Conservation (phyloP, 139 green algal genomes). For the Bryopsis sp. region DNA sequence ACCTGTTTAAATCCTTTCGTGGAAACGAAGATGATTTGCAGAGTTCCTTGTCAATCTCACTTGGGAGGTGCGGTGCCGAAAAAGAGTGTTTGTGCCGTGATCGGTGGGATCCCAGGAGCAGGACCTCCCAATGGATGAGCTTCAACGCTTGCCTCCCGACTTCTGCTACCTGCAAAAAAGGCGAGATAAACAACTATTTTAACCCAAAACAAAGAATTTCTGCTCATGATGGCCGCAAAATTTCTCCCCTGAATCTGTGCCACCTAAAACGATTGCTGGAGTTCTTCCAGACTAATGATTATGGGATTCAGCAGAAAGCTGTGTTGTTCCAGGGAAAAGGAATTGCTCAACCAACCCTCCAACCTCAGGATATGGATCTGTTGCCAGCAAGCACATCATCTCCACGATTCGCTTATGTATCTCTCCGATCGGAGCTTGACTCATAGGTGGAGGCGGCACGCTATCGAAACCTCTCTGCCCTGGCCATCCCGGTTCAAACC, state of each 20-base stretch:
- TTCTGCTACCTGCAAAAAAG: background rate
- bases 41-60: background rate
- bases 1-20: background rate
- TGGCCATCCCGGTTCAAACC: background rate
- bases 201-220: background rate
- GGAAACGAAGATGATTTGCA: background rate
- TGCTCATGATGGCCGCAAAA: background rate
- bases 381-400: conserved; percentile 2
- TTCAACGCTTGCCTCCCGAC: background rate
- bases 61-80: background rate
- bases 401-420: background rate
- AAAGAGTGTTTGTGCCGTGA: background rate
- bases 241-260: background rate
- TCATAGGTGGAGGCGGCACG: background rate
- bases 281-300: too few species aligned
- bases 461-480: background rate
- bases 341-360: too few species aligned
- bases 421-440: background rate
- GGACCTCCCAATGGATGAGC: background rate
- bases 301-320: too few species aligned
- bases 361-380: conserved; percentile 6
- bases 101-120: background rate
- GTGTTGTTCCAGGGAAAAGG: background rate
- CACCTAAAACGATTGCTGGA: background rate
- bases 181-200: background rate